A percentile compares a stretch with the other conserved stretches of the same genome.
Conservation (phyloP, 768 basidiomycete species). For the Imleria badia region DNA sequence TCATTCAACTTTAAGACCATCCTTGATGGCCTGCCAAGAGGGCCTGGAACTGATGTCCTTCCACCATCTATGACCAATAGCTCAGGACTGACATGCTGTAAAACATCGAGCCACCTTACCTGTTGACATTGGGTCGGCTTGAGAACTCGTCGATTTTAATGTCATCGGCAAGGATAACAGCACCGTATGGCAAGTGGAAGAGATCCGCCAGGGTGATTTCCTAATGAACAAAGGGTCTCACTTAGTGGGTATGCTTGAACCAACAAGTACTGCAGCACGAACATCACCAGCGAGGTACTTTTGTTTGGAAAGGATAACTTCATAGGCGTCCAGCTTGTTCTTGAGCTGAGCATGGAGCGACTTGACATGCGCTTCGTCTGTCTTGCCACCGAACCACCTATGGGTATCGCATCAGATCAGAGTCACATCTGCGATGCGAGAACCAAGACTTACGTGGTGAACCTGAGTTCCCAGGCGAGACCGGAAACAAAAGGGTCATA, state of each 20-base stretch:
- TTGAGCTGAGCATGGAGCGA: constrained; percentile 31
- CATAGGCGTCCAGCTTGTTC: constrained; percentile 32
- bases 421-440: background rate
- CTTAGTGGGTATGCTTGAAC: background rate
- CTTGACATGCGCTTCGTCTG: constrained; percentile 34
- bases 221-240: background rate
- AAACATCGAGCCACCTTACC: constrained; percentile 1
- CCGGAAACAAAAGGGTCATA: constrained; percentile 47
- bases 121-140: constrained; percentile 19
- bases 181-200: constrained; percentile 21
- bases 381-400: constrained; percentile 22
- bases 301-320: constrained; percentile 34
- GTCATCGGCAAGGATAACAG: background rate
- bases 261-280: background rate
- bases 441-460: constrained; percentile 40
- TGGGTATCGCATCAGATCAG: background rate
- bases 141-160: constrained; percentile 14
- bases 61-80: constrained; percentile 43
- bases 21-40: constrained; percentile 46
- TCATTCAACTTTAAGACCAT: constrained; percentile 18
- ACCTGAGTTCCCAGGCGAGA: constrained; percentile 45
- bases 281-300: constrained; percentile 39
- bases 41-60: constrained; percentile 42
- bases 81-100: background rate
- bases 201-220: constrained; percentile 23